phyloP scores from a whole-genome alignment of 129 eudicot species.

The Flaveria robusta region DNA sequence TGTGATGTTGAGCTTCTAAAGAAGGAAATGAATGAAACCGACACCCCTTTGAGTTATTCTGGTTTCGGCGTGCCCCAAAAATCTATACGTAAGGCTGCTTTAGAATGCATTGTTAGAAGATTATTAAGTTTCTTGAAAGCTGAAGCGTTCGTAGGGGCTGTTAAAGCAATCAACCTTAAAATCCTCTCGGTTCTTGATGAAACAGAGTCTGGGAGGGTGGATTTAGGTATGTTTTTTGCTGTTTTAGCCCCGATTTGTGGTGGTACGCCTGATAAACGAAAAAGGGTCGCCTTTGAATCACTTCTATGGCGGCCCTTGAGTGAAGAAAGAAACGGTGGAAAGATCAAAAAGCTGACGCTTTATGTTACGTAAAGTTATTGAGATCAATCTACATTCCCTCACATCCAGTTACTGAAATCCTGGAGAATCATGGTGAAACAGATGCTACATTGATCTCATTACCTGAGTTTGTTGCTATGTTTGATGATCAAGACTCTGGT shows the following conservation, averaged over 20 bases:
- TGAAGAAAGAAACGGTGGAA: constrained; percentile 40
- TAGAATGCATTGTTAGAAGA: constrained; percentile 70
- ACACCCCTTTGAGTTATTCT: constrained; percentile 74
- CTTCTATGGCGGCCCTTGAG: constrained; percentile 76
- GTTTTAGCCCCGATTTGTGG: constrained; percentile 82
- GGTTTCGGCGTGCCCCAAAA: constrained; percentile 85
- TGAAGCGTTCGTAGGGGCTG: constrained; percentile 87
- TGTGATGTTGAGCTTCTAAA: constrained; percentile 83
- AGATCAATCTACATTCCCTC: constrained; percentile 86
- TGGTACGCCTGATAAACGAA: constrained; percentile 74
- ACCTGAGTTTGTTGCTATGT: constrained; percentile 69
- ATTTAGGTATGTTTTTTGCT: constrained; percentile 94
- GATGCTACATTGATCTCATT: constrained; percentile 65
- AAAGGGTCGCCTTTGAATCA: constrained; percentile 81
- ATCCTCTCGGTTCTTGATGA: constrained; percentile 80
- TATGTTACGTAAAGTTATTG: constrained; percentile 60
- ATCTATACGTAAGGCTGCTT: constrained; percentile 84
- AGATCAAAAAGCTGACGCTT: constrained; percentile 65
- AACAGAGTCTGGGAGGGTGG: constrained; percentile 84
- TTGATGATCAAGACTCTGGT: constrained; percentile 90
- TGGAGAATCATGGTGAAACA: constrained; percentile 75
- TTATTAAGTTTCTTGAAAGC: constrained; percentile 83
- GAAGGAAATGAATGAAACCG: constrained; percentile 80
- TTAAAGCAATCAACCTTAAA: constrained; percentile 80
- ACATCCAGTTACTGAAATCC: constrained; percentile 52